A percentile compares a stretch with the other conserved stretches of the same genome.
Conservation (phyloP, 768 basidiomycete species). For the Tylopilus balloui region DNA sequence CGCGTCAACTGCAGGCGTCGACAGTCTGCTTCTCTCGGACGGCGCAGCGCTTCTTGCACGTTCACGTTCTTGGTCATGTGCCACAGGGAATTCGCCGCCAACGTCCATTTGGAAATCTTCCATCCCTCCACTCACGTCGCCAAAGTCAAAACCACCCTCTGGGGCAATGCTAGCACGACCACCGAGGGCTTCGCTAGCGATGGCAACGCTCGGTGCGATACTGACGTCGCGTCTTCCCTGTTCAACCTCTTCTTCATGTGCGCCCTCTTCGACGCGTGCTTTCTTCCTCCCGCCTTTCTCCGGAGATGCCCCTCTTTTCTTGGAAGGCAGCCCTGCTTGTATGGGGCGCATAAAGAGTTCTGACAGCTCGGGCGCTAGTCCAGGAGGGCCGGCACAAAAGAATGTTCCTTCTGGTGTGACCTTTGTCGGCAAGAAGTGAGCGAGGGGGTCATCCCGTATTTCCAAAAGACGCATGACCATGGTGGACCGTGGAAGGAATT, state of each 20-base stretch:
- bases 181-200: slow-evolving; percentile 54
- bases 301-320: slow-evolving; percentile 58
- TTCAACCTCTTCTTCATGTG: slow-evolving; percentile 57
- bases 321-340: slow-evolving; percentile 43
- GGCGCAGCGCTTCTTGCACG: slow-evolving; percentile 47
- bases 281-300: slow-evolving; percentile 55
- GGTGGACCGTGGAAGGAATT: slow-evolving; percentile 80
- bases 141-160: slow-evolving; percentile 58
- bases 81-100: slow-evolving; percentile 41
- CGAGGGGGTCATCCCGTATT: slow-evolving; percentile 78
- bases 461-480: slow-evolving; percentile 82
- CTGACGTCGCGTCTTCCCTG: slow-evolving; percentile 65
- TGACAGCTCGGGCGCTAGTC: slow-evolving; percentile 74
- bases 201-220: slow-evolving; percentile 53
- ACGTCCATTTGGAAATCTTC: slow-evolving; percentile 76
- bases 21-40: slow-evolving; percentile 57
- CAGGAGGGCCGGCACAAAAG: slow-evolving; percentile 83
- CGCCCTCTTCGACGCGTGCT: slow-evolving; percentile 50
- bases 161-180: slow-evolving; percentile 50
- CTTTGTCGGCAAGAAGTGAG: slow-evolving; percentile 82
- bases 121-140: slow-evolving; percentile 46
- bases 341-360: slow-evolving; percentile 82
- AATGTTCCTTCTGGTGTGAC: slow-evolving; percentile 66
- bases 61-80: slow-evolving; percentile 31
- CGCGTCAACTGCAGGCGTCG: slow-evolving; percentile 61